Conservation (phyloP, 2,329 filamentous ascomycete genomes). For the Fusarium sp. region DNA sequence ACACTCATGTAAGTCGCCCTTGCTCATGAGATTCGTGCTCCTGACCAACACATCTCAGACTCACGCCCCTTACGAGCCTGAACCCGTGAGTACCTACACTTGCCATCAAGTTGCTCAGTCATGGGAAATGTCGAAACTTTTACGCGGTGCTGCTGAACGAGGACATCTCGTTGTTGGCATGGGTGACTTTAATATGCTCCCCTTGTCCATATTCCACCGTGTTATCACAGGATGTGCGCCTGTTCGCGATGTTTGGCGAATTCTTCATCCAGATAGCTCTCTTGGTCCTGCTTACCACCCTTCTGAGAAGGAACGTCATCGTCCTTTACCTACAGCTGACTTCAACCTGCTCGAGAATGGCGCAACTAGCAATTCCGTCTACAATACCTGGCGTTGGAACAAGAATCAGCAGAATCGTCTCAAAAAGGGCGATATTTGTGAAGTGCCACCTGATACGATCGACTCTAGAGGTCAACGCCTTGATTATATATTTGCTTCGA, state of each 20-base stretch:
- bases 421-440: conserved; percentile 65
- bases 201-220: conserved; percentile 83
- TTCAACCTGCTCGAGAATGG: conserved; percentile 86
- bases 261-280: conserved; percentile 84
- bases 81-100: conserved; percentile 84
- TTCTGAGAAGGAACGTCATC: conserved; percentile 72
- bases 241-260: conserved; percentile 85
- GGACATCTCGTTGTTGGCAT: conserved; percentile 87
- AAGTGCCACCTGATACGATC: conserved; percentile 70
- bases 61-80: conserved; percentile 87
- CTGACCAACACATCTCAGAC: conserved; percentile 52
- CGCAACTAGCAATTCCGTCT: conserved; percentile 83
- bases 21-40: neutral
- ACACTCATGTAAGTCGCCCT: conserved; percentile 75
- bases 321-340: conserved; percentile 77
- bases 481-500: conserved; percentile 91
- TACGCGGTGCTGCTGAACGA: conserved; percentile 81
- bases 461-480: conserved; percentile 86
- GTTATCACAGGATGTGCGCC: conserved; percentile 82
- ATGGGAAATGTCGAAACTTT: conserved; percentile 93
- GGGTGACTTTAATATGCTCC: conserved; percentile 98
- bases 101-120: conserved; percentile 92
- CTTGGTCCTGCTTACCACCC: conserved; percentile 77
- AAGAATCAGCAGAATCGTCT: conserved; percentile 75
- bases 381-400: conserved; percentile 95